phyloP scores from a whole-genome alignment of 2,329 filamentous ascomycete genomes.

The Colletotrichum shisoi region DNA sequence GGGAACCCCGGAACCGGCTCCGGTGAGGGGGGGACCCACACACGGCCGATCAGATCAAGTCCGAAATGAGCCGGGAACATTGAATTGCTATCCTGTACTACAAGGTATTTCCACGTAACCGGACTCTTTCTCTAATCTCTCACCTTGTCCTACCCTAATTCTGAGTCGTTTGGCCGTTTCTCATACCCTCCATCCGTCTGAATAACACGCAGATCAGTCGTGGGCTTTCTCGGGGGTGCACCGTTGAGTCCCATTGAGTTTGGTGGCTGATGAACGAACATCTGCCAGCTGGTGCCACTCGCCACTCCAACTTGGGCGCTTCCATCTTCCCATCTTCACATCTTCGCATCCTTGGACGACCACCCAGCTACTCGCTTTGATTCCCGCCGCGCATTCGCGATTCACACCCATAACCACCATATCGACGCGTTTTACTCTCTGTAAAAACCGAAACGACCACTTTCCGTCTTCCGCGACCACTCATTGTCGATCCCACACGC shows the following conservation, averaged over 20 bases:
- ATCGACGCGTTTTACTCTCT: not conserved
- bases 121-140: no score
- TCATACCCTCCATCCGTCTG: not conserved
- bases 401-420: not conserved
- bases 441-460: not conserved
- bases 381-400: not conserved
- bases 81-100: not conserved
- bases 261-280: not conserved
- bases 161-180: not conserved
- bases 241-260: not conserved
- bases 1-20: conserved; percentile 10
- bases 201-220: not conserved
- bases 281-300: conserved; percentile 4
- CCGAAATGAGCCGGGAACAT: not conserved
- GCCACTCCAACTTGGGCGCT: not conserved
- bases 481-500: not conserved
- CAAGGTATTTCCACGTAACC: no score
- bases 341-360: not conserved
- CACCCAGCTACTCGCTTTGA: not conserved
- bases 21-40: conserved; percentile 6
- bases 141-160: no score
- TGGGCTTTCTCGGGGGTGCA: not conserved
- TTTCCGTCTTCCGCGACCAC: not conserved
- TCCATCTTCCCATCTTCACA: conserved; percentile 1
- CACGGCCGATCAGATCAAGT: not conserved